These are phyloP conservation scores for Fusarium falciforme DNA, from an alignment of 2,329 filamentous ascomycete species.

Conservation along the genomic window DNA sequence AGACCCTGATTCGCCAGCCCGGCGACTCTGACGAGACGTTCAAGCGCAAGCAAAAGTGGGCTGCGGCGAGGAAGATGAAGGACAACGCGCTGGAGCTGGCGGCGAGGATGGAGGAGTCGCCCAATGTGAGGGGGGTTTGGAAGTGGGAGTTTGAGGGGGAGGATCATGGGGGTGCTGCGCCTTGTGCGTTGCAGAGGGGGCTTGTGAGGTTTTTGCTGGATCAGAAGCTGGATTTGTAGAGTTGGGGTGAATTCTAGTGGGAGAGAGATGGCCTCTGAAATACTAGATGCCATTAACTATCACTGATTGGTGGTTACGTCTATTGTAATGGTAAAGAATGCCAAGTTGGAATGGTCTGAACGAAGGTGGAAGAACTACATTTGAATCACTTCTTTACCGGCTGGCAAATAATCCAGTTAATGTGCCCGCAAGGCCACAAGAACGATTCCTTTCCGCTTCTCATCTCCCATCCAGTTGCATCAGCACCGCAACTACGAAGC, in stretches of 20 bases:
- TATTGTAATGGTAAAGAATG: neutral
- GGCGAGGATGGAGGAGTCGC: slow-evolving; percentile 28
- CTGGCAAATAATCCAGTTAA: neutral
- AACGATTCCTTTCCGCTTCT: neutral
- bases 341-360: too few relatives aligned
- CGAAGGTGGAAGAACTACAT: neutral
- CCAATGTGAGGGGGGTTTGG: slow-evolving; percentile 31
- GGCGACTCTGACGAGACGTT: slow-evolving; percentile 48
- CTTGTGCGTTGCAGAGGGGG: slow-evolving; percentile 34
- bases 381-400: neutral
- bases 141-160: slow-evolving; percentile 44
- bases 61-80: slow-evolving; percentile 35
- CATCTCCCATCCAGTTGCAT: neutral
- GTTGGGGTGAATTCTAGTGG: neutral
- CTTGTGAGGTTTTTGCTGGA: slow-evolving; percentile 34
- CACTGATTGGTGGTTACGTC: neutral
- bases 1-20: slow-evolving; percentile 41
- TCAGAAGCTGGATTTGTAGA: neutral
- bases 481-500: neutral
- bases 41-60: slow-evolving; percentile 32
- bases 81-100: slow-evolving; percentile 40
- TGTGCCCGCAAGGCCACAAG: neutral
- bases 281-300: too few relatives aligned
- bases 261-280: neutral
- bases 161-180: slow-evolving; percentile 41